Base-by-base conservation (phyloP, 331 rosid species). In the Acacia pycnantha region DNA sequence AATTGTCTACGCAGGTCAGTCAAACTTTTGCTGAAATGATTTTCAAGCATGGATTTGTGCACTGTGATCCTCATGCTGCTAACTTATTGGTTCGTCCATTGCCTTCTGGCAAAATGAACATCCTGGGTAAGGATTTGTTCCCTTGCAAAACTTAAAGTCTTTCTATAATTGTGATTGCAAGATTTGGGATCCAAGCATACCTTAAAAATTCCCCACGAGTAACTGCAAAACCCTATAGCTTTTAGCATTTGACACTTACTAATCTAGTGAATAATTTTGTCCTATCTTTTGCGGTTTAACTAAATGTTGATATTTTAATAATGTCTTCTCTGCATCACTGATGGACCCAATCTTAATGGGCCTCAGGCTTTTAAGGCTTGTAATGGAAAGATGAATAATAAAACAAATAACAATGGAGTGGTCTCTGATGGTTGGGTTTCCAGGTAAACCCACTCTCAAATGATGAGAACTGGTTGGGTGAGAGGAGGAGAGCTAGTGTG, bases 21-120 rank as follows among this genome's bases (percentile, higher is more conserved):
- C 93, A 90, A 87, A 80, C 92, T 75, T 95, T 95, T 90, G 99
- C 98, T 76, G 99, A 93, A 89, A 95, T 93, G 99, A 95, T 93
- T 91, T 95, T 92, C 86, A 95, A 88, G 82, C 98, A 95, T 24
- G 99, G 99, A 76, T 95, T 95, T 90, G 99, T 95, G 78, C 99
- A 95, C 80, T 95, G 99, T 79, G 99, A 95, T 76, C 99, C 99
- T 6, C 99, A 95, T 85, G 91, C 91, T 53, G 99, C 99, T 68
- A 95, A 95, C 88, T 86, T 95, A 81, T 84, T 95, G 72, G 94
- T 95, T 82, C 98, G 98, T 50, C 97, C 97, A 66, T 73, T 88
- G 86, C 99, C 98, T 81, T 82, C 88, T 61, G 70, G 91, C 84
- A 88, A 67, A 85, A 83, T 81, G 84, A 90, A 89, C 83, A 84